Base-by-base conservation (phyloP, 2,329 filamentous ascomycete genomes). In the Aspergillus versicolor region DNA sequence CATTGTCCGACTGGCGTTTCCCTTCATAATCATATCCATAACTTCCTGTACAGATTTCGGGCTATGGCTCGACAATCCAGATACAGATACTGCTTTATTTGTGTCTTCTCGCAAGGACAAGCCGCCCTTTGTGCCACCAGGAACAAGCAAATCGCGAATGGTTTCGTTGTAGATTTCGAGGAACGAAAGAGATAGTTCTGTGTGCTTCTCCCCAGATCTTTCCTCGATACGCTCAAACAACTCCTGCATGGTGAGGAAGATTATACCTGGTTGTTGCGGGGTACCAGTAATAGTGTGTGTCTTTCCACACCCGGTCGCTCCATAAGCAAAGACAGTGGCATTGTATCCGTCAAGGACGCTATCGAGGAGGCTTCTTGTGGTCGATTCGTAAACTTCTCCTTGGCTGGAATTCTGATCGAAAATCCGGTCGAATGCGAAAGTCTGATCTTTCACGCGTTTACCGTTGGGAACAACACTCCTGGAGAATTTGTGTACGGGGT, bases 81-180 rank as follows among this genome's bases (percentile, higher is more conserved):
- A 84, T 2, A 99, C 94, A 0, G 91, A 94, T 7, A 99, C 94
- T 11, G 90, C 86, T 72, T 96, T 91, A 68, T 97, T 92, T 57
- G 90, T 89, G 78, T 99, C 94, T 75, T 99, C 94, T 47, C 94
- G 88, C 41, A 99, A 82, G 88, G 94, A 96, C 62, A 99, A 77
- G 3, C 91, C 89, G 63, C 87, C 84, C 76, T 92, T 94, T 75
- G 87, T 90, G 38, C 88, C 90, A 22, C 88, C 88, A 0, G 91
- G 89, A n/a, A 94, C 88, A 43, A 99, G 81, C 68, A 99, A 78
- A 77, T 99, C 94, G 52, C 94, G 90, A 67, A 99, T 99, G 0
- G 92, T 97, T 78, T 99, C 94, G 72, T 99, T 99, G 82, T 99
- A 99, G 62, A 99, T 99, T 72, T 99, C 94, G 38, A 99, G 83